Evolutionary conservation across 2,329 filamentous ascomycete genomes (phyloP).

Genomic region (Colletotrichum orchidophilum): DNA sequence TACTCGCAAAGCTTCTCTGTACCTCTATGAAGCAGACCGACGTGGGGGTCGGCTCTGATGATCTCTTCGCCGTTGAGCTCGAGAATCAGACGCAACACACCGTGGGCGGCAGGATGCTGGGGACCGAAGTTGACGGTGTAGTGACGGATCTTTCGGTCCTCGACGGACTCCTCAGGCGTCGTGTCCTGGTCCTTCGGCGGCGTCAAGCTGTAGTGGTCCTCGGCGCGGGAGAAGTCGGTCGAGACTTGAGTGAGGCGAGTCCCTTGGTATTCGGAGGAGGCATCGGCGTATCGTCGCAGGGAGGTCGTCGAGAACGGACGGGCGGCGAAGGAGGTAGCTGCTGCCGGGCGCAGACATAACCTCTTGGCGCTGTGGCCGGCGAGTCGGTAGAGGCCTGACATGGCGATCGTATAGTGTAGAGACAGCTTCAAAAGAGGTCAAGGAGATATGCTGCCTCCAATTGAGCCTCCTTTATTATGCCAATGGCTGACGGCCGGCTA

Average conservation of each 20-base stretch:
- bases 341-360: slow-evolving; percentile 63
- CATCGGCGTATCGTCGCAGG: slow-evolving; percentile 70
- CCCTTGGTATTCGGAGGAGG: slow-evolving; percentile 56
- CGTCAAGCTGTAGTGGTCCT: slow-evolving; percentile 59
- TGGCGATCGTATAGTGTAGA: slow-evolving; percentile 53
- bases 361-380: slow-evolving; percentile 77
- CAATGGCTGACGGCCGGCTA: slow-evolving; percentile 33
- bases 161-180: slow-evolving; percentile 59
- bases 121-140: slow-evolving; percentile 99
- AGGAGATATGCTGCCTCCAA: slow-evolving; percentile 35
- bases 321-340: slow-evolving; percentile 46
- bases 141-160: slow-evolving; percentile 88
- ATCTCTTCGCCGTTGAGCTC: slow-evolving; percentile 99
- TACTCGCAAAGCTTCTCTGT: slow-evolving; percentile 99
- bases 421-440: slow-evolving; percentile 41
- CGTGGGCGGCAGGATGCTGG: slow-evolving; percentile 98
- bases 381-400: slow-evolving; percentile 79
- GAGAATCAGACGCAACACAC: slow-evolving; percentile 95
- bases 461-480: slow-evolving; percentile 36
- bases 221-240: slow-evolving; percentile 65
- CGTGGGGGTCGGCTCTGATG: slow-evolving; percentile 93
- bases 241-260: slow-evolving; percentile 74
- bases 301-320: slow-evolving; percentile 74
- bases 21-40: slow-evolving; percentile 93
- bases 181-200: slow-evolving; percentile 51